Evolutionary conservation across 345 rosid genomes (phyloP).

Genomic region (Salix suchowensis): DNA sequence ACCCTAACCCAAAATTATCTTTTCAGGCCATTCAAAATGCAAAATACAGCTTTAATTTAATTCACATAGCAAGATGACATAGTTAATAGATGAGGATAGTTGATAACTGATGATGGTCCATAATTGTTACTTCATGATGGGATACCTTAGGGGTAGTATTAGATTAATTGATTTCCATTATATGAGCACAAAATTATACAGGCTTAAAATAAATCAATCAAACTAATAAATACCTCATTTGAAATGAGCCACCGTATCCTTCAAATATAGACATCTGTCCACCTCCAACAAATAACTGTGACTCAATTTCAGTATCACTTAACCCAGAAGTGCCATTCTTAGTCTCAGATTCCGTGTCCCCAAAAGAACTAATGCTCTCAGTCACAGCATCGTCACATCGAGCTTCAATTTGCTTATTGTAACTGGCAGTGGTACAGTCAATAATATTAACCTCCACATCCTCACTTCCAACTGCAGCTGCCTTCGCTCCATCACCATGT

Average conservation of each 20-base stretch:
- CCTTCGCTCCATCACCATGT: constrained; percentile 14
- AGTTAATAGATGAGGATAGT: not conserved
- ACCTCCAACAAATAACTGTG: constrained; percentile 27
- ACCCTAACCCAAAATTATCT: not conserved
- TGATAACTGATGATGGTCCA: not conserved
- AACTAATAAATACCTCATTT: constrained; percentile 39
- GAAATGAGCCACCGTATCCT: constrained; percentile 25
- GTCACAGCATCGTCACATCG: constrained; percentile 43
- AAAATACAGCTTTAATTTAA: not conserved
- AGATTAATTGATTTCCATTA: not conserved
- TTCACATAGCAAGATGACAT: not conserved
- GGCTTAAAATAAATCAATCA: not conserved
- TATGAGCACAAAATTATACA: not conserved
- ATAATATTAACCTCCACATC: constrained; percentile 53
- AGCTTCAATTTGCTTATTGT: constrained; percentile 14
- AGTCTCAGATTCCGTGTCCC: constrained; percentile 44
- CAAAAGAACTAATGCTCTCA: constrained; percentile 78
- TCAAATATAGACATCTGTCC: constrained; percentile 22
- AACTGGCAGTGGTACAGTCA: constrained; percentile 22
- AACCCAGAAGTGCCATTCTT: constrained; percentile 28
- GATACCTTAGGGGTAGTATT: not conserved
- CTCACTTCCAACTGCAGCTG: constrained; percentile 7
- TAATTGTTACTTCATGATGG: not conserved
- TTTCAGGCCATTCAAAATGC: not conserved
- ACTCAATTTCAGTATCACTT: constrained; percentile 74